Conservation (phyloP, 2,329 filamentous ascomycete genomes). For the Plenodomus lindquistii region DNA sequence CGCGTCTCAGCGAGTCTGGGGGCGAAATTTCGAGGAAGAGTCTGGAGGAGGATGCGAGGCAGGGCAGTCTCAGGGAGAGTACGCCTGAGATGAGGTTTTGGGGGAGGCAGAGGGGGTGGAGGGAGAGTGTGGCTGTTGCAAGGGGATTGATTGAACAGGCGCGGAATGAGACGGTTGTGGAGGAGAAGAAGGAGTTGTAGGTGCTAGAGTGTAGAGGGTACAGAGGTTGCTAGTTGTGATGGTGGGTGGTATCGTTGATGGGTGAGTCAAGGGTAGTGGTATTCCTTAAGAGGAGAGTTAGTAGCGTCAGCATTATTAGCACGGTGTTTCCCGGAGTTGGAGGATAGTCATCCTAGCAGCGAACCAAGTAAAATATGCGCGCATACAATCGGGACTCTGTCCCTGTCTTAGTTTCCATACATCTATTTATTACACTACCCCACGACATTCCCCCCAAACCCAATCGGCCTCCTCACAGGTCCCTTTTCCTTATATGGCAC, state of each 20-base stretch:
- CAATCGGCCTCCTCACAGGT: slow-evolving; percentile 76
- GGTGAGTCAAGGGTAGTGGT: too few species aligned
- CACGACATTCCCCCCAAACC: slow-evolving; percentile 74
- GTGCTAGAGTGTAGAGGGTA: background rate
- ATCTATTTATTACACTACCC: background rate
- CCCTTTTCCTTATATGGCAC: slow-evolving; percentile 67
- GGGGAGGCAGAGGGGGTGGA: slow-evolving; percentile 54
- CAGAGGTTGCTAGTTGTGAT: background rate
- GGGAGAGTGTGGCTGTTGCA: slow-evolving; percentile 57
- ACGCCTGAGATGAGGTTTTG: slow-evolving; percentile 58
- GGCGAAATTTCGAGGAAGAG: slow-evolving; percentile 65
- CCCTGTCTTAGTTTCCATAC: too few species aligned
- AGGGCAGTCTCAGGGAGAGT: slow-evolving; percentile 45
- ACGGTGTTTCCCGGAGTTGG: background rate
- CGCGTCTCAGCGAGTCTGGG: slow-evolving; percentile 48
- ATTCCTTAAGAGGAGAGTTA: background rate
- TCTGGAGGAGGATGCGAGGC: slow-evolving; percentile 62
- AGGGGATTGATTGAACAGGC: slow-evolving; percentile 53
- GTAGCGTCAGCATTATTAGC: background rate
- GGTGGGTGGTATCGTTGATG: background rate
- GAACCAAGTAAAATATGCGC: too few species aligned
- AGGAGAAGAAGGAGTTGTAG: slow-evolving; percentile 45
- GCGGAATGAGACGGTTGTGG: slow-evolving; percentile 27
- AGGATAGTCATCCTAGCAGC: background rate
- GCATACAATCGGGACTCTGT: too few species aligned